Base-by-base conservation (phyloP, 768 basidiomycete genomes). In the Coprinopsis cinerea region DNA sequence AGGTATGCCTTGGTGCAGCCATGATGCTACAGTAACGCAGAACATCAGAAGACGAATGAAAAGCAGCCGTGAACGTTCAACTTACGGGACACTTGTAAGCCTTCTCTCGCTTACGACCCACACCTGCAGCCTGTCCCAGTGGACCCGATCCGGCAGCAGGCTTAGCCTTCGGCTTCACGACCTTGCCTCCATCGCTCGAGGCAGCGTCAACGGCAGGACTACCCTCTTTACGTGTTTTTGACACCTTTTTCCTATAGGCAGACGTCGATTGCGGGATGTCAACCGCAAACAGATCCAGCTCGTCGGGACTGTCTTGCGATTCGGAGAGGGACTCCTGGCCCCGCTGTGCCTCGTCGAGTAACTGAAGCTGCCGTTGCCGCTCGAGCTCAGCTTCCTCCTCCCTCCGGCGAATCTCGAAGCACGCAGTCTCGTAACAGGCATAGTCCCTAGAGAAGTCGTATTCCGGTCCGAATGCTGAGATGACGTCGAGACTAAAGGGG, bases 1-100 rank as follows among this genome's bases (percentile, higher is more conserved):
- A 82, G 72, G 57, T 85, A 85, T 24, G 75, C 64, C 69, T 81
- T 84, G 18, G 74, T 73, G 56, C 81, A 82, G 3, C 78, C 78
- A 1, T 68, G 61, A 53, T 64, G 70, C 68, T 71, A 41, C n/a
- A n/a, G n/a, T n/a, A n/a, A n/a, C n/a, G n/a, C n/a, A n/a, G n/a
- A n/a, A n/a, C n/a, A n/a, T n/a, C n/a, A n/a, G n/a, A n/a, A n/a
- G 37, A 48, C 27, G 17, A 48, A 20, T 7, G 18, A n/a, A 43
- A 35, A 47, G 17, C 25, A 32, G 55, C 28, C 3, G n/a, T 44
- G 32, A 55, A 48, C 24, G 6, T 37, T 22, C 10, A 22, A 6
- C 74, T 53, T 63, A 78, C 76, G 43, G 75, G 75, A 60, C 76
- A 81, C 51, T 67, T 71, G 63, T 65, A 76, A 45, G 62, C 58